Evolutionary conservation across 306 rosid species (phyloP).

Genomic region (Lagenaria siceraria): DNA sequence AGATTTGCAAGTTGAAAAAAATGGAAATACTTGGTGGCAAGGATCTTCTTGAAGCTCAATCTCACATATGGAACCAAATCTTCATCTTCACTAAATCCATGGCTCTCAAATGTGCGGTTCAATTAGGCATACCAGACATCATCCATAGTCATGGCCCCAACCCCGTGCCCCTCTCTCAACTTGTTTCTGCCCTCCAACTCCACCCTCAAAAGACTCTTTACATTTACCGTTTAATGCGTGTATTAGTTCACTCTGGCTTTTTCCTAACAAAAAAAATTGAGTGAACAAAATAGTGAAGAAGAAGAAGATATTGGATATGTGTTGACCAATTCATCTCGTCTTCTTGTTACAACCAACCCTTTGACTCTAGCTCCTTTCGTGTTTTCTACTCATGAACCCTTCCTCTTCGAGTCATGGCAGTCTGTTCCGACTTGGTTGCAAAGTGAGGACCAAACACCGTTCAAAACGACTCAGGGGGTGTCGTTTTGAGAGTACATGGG

Average conservation of each 20-base stretch:
- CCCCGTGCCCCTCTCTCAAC: constrained; percentile 29
- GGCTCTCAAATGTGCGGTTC: constrained; percentile 9
- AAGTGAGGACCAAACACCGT: constrained; percentile 20
- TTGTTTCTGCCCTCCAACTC: too few relatives aligned
- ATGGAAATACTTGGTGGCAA: too few relatives aligned
- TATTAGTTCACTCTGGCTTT: constrained; percentile 31
- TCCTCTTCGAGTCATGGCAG: constrained; percentile 21
- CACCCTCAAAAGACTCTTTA: too few relatives aligned
- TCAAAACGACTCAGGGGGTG: too few relatives aligned
- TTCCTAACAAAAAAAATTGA: too few relatives aligned
- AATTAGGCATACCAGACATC: constrained; percentile 23
- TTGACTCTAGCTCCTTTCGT: constrained; percentile 13
- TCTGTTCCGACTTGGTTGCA: constrained; percentile 24
- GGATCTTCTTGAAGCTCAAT: constrained; percentile 16
- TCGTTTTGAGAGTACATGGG: too few relatives aligned
- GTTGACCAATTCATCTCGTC: constrained; percentile 30
- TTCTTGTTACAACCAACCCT: constrained; percentile 25
- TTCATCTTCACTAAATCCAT: constrained; percentile 26
- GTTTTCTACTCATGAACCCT: constrained; percentile 13
- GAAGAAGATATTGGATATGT: too few relatives aligned
- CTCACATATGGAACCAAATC: constrained; percentile 25
- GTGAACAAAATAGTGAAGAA: too few relatives aligned
- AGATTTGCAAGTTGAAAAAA: too few relatives aligned
- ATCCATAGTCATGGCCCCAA: constrained; percentile 20
- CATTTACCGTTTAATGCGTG: constrained; percentile 35